Base-by-base conservation (phyloP, 2,329 filamentous ascomycete species). In the Ascocoryne sarcoides region DNA sequence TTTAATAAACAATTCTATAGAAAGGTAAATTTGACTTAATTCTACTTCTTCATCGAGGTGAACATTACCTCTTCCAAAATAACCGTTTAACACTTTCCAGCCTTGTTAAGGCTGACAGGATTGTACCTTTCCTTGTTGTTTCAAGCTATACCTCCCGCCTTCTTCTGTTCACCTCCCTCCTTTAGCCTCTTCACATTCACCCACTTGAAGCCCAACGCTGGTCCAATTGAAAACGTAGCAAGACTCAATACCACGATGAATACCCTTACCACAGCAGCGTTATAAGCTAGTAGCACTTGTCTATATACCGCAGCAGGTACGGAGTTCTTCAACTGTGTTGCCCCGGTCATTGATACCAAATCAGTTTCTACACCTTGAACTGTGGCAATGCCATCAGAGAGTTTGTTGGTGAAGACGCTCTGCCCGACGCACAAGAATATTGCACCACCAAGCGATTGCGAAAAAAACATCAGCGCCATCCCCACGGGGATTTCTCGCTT, bases 301-400 rank as follows among this genome's bases (percentile, higher is more conserved):
- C 17, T 15, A 15, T 19, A 29, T n/a, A 30, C 19, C 5, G 29
- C 14, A 5, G 36, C 18, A 8, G 23, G 17, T 8, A 37, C 12
- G 4, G 19, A 14, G 17, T 37, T 23, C 17, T 19, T 16, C n/a
- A 37, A 16, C 15, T 29, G 23, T 8, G 21, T n/a, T 9, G 36
- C 36, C 17, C 36, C 36, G 4, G 21, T 10, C 5, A 10, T 37
- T 3, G 31, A 21, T n/a, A 37, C 21, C 21, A 23, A 10, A 3
- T 15, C 21, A 15, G 36, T 21, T 34, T 71, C 60, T 19, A 75
- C 52, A 16, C 58, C 61, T 3, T 67, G 63, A n/a, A 65, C 60
- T 40, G 53, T 2, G 48, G 37, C 10, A 51, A 47, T 2, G 84
- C 60, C 31, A 70, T 65, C 4, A 14, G 57, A 39, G 8, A 61